These are phyloP conservation scores for Lepraria neglecta DNA, from an alignment of 495 filamentous ascomycete species.

Conservation along the genomic window DNA sequence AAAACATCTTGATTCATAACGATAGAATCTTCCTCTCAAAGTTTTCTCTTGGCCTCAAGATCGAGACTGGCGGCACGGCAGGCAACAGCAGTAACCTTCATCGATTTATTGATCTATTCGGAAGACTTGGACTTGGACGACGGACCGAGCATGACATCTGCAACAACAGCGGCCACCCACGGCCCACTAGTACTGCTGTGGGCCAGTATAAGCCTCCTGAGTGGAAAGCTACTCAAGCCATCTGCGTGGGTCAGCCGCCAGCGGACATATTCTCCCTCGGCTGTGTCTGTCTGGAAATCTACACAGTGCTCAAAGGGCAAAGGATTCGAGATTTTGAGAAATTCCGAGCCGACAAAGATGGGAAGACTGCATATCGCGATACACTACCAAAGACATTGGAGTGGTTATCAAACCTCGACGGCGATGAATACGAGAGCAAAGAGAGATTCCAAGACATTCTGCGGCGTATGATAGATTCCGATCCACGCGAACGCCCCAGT, in stretches of 20 bases:
- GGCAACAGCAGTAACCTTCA: not conserved
- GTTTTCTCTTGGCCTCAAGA: not conserved
- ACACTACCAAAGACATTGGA: not conserved
- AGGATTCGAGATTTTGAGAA: slow-evolving; percentile 2
- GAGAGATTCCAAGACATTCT: not conserved
- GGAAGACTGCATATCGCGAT: not conserved
- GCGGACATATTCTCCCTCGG: slow-evolving; percentile 3
- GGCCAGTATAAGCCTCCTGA: not conserved
- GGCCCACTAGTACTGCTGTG: not conserved
- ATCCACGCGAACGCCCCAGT: not conserved
- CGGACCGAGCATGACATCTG: not conserved
- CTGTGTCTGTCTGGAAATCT: slow-evolving; percentile 15
- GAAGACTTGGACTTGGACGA: not conserved
- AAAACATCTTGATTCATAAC: slow-evolving; percentile 1
- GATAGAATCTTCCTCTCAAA: not conserved
- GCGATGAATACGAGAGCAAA: not conserved
- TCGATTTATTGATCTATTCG: not conserved
- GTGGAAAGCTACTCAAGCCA: not conserved
- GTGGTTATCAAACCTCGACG: not conserved
- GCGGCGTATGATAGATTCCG: not conserved
- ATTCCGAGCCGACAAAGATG: not conserved
- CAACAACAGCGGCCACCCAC: not conserved
- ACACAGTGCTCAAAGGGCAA: not conserved
- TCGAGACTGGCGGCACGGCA: not conserved
- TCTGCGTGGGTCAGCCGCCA: not conserved